A percentile compares a stretch with the other conserved stretches of the same genome.
phyloP scores from a whole-genome alignment of 1,284 basidiomycete species.

The Trichosporon sp. region DNA sequence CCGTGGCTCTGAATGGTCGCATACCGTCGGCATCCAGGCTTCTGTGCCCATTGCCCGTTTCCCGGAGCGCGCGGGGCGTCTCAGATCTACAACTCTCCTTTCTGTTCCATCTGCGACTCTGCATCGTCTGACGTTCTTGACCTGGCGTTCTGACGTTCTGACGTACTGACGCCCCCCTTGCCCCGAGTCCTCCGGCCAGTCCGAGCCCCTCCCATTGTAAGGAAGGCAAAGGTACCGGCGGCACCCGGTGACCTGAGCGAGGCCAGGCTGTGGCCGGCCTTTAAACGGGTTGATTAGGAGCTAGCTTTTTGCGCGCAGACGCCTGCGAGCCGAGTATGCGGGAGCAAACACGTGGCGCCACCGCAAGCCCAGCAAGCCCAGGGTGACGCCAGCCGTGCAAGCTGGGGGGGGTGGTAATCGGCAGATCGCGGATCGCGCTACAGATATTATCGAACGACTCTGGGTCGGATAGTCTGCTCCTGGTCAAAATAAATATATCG shows the following conservation, averaged over 20 bases:
- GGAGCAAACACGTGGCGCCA: conserved; percentile 5
- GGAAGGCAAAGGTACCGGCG: not conserved
- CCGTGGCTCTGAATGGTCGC: too few species aligned
- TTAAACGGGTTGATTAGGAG: conserved; percentile 11
- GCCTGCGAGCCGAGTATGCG: not conserved
- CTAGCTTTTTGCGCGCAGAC: not conserved
- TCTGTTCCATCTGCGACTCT: not conserved
- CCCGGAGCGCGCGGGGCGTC: too few species aligned
- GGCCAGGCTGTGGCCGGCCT: not conserved
- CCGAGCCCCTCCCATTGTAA: not conserved
- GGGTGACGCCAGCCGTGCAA: not conserved
- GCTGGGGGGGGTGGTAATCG: not conserved
- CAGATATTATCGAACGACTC: conserved; percentile 12
- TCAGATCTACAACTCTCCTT: not conserved
- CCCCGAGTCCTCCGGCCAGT: not conserved
- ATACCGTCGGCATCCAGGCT: not conserved
- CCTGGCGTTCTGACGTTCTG: too few species aligned
- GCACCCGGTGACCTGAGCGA: conserved; percentile 5
- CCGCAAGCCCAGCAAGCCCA: too few species aligned
- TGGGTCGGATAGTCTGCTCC: not conserved
- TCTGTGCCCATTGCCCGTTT: too few species aligned
- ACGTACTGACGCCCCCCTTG: too few species aligned
- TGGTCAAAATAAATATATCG: conserved; percentile 11
- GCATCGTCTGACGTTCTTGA: not conserved
- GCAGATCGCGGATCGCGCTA: conserved; percentile 11